phyloP scores from a whole-genome alignment of 192 early-diverging fungal species.

The Podochytrium sp. region DNA sequence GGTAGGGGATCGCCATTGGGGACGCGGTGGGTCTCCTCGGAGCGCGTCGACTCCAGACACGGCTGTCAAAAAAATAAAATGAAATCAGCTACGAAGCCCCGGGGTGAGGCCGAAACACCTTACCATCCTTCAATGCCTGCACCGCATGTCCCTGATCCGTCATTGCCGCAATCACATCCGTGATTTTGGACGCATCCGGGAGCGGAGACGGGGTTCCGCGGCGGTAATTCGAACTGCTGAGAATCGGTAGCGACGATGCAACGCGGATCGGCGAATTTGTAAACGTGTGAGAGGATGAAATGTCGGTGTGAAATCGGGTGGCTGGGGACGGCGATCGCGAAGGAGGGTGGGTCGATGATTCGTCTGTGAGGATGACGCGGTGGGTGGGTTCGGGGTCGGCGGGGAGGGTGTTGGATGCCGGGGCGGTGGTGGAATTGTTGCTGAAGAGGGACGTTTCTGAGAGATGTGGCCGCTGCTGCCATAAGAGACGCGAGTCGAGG shows the following conservation, averaged over 20 bases:
- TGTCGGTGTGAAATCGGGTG: neutral
- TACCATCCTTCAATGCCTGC: slow-evolving; percentile 16
- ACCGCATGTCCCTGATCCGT: neutral
- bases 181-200: neutral
- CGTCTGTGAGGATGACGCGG: neutral
- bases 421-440: neutral
- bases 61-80: neutral
- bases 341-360: neutral
- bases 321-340: neutral
- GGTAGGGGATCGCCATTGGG: neutral
- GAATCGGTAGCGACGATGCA: neutral
- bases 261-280: neutral
- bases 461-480: neutral
- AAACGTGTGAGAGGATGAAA: neutral
- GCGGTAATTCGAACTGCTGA: neutral
- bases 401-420: neutral
- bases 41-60: neutral
- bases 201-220: neutral
- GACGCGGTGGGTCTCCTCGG: neutral
- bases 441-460: slow-evolving; percentile 8
- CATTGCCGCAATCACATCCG: slow-evolving; percentile 6
- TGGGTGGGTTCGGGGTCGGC: neutral
- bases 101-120: neutral
- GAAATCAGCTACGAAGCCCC: neutral
- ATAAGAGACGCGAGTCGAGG: neutral